phyloP scores from a whole-genome alignment of 495 filamentous ascomycete species.

The Penicillium dipodomyicola region DNA sequence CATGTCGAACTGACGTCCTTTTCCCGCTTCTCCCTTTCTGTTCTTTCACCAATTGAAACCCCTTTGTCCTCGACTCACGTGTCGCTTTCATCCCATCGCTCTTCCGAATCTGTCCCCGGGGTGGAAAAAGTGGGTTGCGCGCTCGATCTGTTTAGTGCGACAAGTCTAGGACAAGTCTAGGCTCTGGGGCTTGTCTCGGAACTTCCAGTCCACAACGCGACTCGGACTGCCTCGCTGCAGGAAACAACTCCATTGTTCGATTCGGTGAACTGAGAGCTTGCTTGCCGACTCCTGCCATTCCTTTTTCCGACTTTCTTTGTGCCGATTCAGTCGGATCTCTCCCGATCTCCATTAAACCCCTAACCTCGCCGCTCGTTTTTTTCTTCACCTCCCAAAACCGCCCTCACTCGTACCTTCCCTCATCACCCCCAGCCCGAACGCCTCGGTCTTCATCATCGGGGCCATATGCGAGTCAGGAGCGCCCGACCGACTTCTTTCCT shows the following conservation, averaged over 20 bases:
- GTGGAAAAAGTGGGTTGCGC: conserved; percentile 16
- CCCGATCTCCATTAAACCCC: not conserved
- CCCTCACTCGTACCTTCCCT: conserved; percentile 4
- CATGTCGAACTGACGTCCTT: conserved; percentile 23
- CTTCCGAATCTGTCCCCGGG: not conserved
- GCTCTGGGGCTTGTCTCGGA: conserved; percentile 30
- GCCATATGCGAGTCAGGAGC: conserved; percentile 26
- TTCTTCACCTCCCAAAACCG: not conserved
- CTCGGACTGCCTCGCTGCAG: conserved; percentile 31
- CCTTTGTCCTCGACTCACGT: conserved; percentile 13
- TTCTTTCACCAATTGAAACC: conserved; percentile 12
- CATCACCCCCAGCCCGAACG: not conserved
- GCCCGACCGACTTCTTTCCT: conserved; percentile 15
- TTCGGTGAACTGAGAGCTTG: conserved; percentile 17
- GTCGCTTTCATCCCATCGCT: not conserved
- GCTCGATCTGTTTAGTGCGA: conserved; percentile 14
- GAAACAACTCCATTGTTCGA: conserved; percentile 42
- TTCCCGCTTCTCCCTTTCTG: conserved; percentile 10
- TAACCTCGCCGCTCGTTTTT: conserved; percentile 5
- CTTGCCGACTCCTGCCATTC: conserved; percentile 20
- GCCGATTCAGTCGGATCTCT: not conserved
- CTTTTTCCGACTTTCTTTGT: conserved; percentile 14
- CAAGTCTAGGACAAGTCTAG: conserved; percentile 24
- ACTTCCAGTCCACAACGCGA: conserved; percentile 28
- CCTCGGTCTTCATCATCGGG: conserved; percentile 14